phyloP scores from a whole-genome alignment of 306 rosid genomes.

The Hippophae rhamnoides region DNA sequence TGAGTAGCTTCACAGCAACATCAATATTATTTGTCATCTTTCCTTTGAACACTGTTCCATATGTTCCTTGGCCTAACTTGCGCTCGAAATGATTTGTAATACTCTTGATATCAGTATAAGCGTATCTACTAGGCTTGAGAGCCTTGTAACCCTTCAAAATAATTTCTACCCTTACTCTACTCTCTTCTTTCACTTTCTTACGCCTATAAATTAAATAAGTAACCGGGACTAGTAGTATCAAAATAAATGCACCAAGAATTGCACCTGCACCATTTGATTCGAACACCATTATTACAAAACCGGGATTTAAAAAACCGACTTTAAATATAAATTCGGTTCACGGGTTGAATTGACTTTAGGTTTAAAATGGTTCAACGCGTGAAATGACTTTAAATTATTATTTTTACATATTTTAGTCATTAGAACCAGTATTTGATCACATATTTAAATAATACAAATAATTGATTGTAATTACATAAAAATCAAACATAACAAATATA shows the following conservation, averaged over 20 bases:
- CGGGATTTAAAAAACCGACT: too few relatives aligned
- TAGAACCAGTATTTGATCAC: too few relatives aligned
- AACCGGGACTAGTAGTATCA: background rate
- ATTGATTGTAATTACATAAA: too few relatives aligned
- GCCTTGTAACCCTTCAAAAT: constrained; percentile 10
- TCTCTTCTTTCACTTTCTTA: constrained; percentile 3
- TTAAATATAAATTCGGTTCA: too few relatives aligned
- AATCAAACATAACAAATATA: too few relatives aligned
- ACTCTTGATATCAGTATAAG: constrained; percentile 8
- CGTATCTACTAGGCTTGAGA: constrained; percentile 11
- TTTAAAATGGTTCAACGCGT: too few relatives aligned
- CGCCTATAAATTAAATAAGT: constrained; percentile 4
- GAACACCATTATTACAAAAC: too few relatives aligned
- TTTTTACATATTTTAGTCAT: too few relatives aligned
- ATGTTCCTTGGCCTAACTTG: constrained; percentile 14
- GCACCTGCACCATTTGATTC: background rate
- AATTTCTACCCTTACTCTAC: background rate
- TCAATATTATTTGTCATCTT: background rate
- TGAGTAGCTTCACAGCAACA: constrained; percentile 13
- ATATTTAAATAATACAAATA: too few relatives aligned
- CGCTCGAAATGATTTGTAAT: constrained; percentile 9
- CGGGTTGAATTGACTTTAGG: too few relatives aligned
- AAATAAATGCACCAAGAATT: background rate
- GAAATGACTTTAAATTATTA: too few relatives aligned
- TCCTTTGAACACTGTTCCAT: constrained; percentile 11